phyloP scores from a whole-genome alignment of 176 grass and related monocot genomes.

The Tillandsia fasciculata region DNA sequence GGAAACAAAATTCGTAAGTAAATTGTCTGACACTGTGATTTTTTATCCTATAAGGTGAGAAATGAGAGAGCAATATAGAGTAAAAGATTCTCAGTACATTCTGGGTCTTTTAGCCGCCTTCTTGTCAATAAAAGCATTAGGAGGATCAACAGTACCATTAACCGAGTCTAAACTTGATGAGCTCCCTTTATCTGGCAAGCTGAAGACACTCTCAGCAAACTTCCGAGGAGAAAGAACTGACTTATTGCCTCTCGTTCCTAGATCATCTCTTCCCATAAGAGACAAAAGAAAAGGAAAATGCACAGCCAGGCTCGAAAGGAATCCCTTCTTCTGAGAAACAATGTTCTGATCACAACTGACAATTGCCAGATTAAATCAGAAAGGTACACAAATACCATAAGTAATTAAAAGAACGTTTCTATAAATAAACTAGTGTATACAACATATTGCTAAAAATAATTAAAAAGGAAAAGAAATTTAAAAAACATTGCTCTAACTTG shows the following conservation, averaged over 20 bases:
- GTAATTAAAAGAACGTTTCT: neutral
- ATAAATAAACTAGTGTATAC: neutral
- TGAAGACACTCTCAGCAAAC: constrained; percentile 14
- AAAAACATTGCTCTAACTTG: neutral
- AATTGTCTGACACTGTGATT: neutral
- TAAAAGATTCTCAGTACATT: constrained; percentile 28
- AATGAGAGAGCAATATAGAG: neutral
- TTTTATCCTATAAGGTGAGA: neutral
- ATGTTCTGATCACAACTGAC: constrained; percentile 24
- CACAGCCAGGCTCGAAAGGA: constrained; percentile 50
- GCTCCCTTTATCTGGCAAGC: constrained; percentile 14
- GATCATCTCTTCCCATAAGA: constrained; percentile 44
- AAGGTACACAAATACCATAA: neutral
- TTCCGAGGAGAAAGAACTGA: constrained; percentile 20
- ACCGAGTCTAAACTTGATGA: constrained; percentile 22
- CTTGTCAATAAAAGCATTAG: constrained; percentile 30
- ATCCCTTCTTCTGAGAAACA: constrained; percentile 37
- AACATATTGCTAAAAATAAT: neutral
- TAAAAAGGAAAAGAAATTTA: neutral
- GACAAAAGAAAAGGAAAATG: constrained; percentile 65
- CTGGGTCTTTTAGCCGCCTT: constrained; percentile 25
- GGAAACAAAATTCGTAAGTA: neutral
- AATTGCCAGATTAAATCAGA: neutral
- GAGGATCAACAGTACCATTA: constrained; percentile 18
- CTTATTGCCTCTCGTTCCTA: constrained; percentile 16